phyloP scores from a whole-genome alignment of 1,284 basidiomycete species.

The Ceratobasidium theobromae region DNA sequence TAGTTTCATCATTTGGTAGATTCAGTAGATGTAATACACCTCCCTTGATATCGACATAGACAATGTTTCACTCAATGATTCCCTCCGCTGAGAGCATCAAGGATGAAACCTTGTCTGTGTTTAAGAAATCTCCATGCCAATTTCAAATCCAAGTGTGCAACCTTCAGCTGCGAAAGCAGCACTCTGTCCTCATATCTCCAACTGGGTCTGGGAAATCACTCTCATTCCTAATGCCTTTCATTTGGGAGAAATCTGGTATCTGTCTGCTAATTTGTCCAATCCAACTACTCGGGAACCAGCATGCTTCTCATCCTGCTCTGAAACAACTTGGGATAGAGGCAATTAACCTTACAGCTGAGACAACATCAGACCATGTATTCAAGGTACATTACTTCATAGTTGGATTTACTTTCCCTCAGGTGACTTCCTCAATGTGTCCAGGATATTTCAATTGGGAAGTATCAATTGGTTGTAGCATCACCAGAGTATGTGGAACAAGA shows the following conservation, averaged over 20 bases:
- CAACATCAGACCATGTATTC: not conserved
- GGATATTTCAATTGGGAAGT: not conserved
- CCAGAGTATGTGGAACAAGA: constrained; percentile 9
- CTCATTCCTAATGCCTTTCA: constrained; percentile 16
- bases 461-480: not conserved
- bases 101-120: not conserved
- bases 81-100: too few relatives aligned
- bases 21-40: too few relatives aligned
- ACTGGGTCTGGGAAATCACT: constrained; percentile 21
- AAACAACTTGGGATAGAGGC: not conserved
- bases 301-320: not conserved
- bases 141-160: not conserved
- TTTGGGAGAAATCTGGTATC: not conserved
- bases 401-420: too few relatives aligned
- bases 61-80: too few relatives aligned
- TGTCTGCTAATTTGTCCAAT: not conserved
- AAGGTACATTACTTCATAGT: not conserved
- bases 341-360: constrained; percentile 8
- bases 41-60: too few relatives aligned
- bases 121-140: not conserved
- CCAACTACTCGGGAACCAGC: constrained; percentile 10
- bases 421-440: too few relatives aligned
- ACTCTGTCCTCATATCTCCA: constrained; percentile 4
- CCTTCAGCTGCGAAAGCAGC: not conserved
- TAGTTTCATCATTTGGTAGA: too few relatives aligned